These are phyloP conservation scores for Colletotrichum camelliae DNA, from an alignment of 2,329 filamentous ascomycete genomes.

Conservation along the genomic window DNA sequence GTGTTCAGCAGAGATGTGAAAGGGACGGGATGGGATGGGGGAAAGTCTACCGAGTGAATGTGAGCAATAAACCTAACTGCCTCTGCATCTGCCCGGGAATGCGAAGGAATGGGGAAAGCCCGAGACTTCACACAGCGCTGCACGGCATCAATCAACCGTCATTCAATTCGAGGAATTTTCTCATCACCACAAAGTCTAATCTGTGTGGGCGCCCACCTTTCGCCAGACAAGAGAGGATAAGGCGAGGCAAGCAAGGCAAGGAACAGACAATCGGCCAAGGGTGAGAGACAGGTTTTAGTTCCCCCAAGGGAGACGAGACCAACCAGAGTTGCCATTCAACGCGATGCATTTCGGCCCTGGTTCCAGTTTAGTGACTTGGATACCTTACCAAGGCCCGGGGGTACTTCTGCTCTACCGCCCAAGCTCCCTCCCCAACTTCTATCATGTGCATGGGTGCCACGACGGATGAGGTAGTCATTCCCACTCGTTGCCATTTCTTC, in stretches of 20 bases:
- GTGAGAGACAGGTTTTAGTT: conserved; percentile 34
- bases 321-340: conserved; percentile 14
- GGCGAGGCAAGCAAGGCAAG: not conserved
- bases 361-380: conserved; percentile 11
- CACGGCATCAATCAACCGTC: not conserved
- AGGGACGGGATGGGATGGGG: not conserved
- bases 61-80: not conserved
- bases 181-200: not conserved
- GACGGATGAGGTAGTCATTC: not conserved
- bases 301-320: conserved; percentile 29
- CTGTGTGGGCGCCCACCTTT: not conserved
- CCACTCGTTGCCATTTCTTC: not conserved
- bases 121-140: not conserved
- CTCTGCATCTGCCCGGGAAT: not conserved
- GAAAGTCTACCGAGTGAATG: not conserved
- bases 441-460: not conserved
- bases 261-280: not conserved
- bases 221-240: not conserved
- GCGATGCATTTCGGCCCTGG: not conserved
- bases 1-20: not conserved
- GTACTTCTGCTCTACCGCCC: not conserved
- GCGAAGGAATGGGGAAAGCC: not conserved
- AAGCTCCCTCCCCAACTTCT: not conserved
- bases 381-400: not conserved
- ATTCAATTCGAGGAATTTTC: not conserved